Conservation (phyloP, 139 green algal genomes). For the Deuterostichococcus epilithicus region DNA sequence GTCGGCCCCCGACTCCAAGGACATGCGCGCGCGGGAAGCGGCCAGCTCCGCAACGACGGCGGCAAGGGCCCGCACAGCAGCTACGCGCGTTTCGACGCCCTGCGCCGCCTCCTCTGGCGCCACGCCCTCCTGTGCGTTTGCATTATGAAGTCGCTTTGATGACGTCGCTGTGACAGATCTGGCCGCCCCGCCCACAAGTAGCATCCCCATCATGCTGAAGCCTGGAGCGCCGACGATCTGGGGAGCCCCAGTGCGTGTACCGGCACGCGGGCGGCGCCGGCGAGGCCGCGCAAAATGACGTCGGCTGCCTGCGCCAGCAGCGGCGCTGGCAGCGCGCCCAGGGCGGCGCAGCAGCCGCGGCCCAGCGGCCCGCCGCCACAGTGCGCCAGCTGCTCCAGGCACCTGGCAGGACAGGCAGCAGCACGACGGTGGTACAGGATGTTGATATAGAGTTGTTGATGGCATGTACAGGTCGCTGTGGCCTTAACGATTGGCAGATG, state of each 20-base stretch:
- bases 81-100: constrained; percentile 53
- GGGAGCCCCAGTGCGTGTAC: too few species aligned
- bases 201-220: too few species aligned
- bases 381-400: background rate
- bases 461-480: too few species aligned
- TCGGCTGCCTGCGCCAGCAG: constrained; percentile 29
- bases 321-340: constrained; percentile 44
- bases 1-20: too few species aligned
- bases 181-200: too few species aligned
- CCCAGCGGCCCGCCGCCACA: constrained; percentile 32
- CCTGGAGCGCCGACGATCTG: too few species aligned
- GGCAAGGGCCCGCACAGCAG: constrained; percentile 55
- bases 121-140: background rate
- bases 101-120: background rate
- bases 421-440: too few species aligned
- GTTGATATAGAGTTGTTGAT: too few species aligned
- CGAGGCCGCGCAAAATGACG: constrained; percentile 37
- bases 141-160: too few species aligned
- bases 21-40: constrained; percentile 1
- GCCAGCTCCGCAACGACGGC: constrained; percentile 25
- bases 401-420: background rate
- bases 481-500: too few species aligned
- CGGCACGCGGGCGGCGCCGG: constrained; percentile 10
- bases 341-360: constrained; percentile 39
- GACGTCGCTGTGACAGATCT: too few species aligned